Conservation (phyloP, 2,329 filamentous ascomycete genomes). For the Ceratocystis colombiana region DNA sequence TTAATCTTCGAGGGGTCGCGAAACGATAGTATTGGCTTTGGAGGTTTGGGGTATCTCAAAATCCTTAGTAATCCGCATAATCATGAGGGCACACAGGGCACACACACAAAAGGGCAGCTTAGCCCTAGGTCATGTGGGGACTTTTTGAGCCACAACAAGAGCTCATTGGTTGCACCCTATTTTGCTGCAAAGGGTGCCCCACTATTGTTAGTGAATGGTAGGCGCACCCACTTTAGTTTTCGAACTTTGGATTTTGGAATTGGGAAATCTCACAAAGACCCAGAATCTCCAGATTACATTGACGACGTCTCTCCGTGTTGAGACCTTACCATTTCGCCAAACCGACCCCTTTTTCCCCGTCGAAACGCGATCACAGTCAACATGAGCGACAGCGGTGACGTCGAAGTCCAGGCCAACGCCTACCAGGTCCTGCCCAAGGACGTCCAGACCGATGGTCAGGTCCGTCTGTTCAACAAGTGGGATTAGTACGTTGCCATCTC, state of each 20-base stretch:
- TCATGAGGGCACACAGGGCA: slow-evolving; percentile 26
- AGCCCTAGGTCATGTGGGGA: slow-evolving; percentile 36
- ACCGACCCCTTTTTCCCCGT: slow-evolving; percentile 28
- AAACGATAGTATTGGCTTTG: slow-evolving; percentile 26
- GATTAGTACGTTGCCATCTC: slow-evolving; percentile 44
- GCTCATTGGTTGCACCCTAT: slow-evolving; percentile 34
- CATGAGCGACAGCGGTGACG: slow-evolving; percentile 93
- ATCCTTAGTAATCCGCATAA: slow-evolving; percentile 24
- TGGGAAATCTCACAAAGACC: slow-evolving; percentile 26
- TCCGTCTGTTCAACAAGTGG: slow-evolving; percentile 98
- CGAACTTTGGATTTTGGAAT: slow-evolving; percentile 25
- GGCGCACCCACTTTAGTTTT: slow-evolving; percentile 26
- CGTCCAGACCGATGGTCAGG: slow-evolving; percentile 77
- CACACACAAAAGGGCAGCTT: slow-evolving; percentile 33
- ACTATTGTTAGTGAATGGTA: slow-evolving; percentile 23
- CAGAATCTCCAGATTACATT: slow-evolving; percentile 25
- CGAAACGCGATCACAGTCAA: slow-evolving; percentile 33
- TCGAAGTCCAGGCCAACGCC: slow-evolving; percentile 74
- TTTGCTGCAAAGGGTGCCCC: slow-evolving; percentile 34
- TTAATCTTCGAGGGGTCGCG: slow-evolving; percentile 22
- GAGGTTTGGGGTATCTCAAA: slow-evolving; percentile 19
- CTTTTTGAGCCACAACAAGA: slow-evolving; percentile 29
- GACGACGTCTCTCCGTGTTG: slow-evolving; percentile 26
- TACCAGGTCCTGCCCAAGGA: slow-evolving; percentile 87
- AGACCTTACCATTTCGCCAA: slow-evolving; percentile 32